phyloP scores from a whole-genome alignment of 1,284 basidiomycete species.

The Cutaneotrichosporon daszewskae region DNA sequence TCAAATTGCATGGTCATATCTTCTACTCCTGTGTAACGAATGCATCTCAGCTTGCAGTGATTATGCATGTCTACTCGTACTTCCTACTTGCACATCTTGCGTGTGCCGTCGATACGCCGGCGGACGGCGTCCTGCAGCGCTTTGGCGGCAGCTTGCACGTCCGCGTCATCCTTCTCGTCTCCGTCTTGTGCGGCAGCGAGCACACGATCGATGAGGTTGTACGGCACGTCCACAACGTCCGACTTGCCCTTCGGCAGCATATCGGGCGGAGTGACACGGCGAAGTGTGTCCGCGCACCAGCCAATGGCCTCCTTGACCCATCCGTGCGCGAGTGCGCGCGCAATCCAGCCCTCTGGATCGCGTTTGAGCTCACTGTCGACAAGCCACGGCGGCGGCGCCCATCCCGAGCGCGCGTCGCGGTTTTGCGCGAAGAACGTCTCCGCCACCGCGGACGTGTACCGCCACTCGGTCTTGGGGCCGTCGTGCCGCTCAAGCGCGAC shows the following conservation, averaged over 20 bases:
- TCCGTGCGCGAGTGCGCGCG: conserved; percentile 59
- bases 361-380: conserved; percentile 51
- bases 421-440: conserved; percentile 69
- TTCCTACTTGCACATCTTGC: too few relatives aligned
- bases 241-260: conserved; percentile 57
- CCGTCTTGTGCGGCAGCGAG: conserved; percentile 60
- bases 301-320: conserved; percentile 71
- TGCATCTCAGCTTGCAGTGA: too few relatives aligned
- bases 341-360: conserved; percentile 33
- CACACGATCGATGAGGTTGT: conserved; percentile 79
- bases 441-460: conserved; percentile 67
- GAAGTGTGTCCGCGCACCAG: conserved; percentile 63
- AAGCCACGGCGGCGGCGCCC: conserved; percentile 70
- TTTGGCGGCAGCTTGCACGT: conserved; percentile 28
- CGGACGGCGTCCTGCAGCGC: conserved; percentile 24
- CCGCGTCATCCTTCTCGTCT: conserved; percentile 46
- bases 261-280: conserved; percentile 58
- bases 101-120: conserved; percentile 3
- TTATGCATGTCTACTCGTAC: too few relatives aligned
- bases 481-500: conserved; percentile 73
- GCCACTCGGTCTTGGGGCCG: conserved; percentile 62
- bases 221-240: conserved; percentile 67
- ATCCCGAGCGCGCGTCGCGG: conserved; percentile 44
- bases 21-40: too few relatives aligned
- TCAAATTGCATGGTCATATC: neutral